phyloP scores from a whole-genome alignment of 2,329 filamentous ascomycete species.

The Ascochyta viciae-villosae region DNA sequence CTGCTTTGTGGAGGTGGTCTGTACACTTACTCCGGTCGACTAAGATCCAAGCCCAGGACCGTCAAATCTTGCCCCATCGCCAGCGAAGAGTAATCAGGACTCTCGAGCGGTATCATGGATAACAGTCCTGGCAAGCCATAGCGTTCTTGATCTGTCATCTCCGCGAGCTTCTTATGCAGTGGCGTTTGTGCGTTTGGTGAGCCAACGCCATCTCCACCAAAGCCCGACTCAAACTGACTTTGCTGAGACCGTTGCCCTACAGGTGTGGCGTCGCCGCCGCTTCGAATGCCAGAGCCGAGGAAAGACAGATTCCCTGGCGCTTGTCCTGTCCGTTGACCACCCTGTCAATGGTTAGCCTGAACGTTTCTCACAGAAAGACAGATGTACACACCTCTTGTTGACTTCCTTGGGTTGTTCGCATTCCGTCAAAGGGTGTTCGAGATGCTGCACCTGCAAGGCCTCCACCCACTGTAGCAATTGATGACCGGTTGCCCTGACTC shows the following conservation, averaged over 20 bases:
- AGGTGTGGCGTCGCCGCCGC: slow-evolving; percentile 30
- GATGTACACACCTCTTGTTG: slow-evolving; percentile 45
- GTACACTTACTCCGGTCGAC: slow-evolving; percentile 63
- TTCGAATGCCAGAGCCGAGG: slow-evolving; percentile 35
- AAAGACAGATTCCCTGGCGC: slow-evolving; percentile 39
- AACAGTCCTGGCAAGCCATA: slow-evolving; percentile 67
- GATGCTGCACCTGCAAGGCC: slow-evolving; percentile 39
- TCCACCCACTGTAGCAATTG: slow-evolving; percentile 41
- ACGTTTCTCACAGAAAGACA: not conserved
- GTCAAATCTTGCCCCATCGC: slow-evolving; percentile 70
- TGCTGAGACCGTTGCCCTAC: slow-evolving; percentile 38
- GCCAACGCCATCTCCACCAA: slow-evolving; percentile 36
- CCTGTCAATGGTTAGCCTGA: slow-evolving; percentile 24
- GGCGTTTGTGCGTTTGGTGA: slow-evolving; percentile 46
- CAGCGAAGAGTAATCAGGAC: slow-evolving; percentile 57
- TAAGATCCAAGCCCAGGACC: slow-evolving; percentile 68
- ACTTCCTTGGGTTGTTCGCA: slow-evolving; percentile 35
- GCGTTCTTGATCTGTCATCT: slow-evolving; percentile 67
- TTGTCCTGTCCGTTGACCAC: slow-evolving; percentile 36
- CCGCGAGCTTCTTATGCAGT: slow-evolving; percentile 55
- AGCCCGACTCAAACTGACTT: slow-evolving; percentile 42
- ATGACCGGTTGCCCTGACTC: slow-evolving; percentile 43
- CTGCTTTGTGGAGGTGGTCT: not conserved
- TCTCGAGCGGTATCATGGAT: slow-evolving; percentile 63
- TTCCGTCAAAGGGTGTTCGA: slow-evolving; percentile 42